phyloP scores from a whole-genome alignment of 768 basidiomycete genomes.

The Cystofilobasidium ferigula region DNA sequence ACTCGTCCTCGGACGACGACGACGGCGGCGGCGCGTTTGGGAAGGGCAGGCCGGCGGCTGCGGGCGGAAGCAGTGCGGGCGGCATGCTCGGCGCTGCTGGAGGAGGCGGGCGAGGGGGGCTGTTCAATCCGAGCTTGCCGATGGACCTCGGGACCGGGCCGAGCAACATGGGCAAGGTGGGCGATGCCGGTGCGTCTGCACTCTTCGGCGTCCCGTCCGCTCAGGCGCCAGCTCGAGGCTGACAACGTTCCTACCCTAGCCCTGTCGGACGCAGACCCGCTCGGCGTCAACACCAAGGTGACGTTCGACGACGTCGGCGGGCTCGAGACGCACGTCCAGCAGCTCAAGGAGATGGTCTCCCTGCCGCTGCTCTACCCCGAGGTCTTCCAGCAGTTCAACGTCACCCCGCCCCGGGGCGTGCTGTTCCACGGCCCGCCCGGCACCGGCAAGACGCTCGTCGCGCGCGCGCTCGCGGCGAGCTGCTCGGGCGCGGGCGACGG shows the following conservation, averaged over 20 bases:
- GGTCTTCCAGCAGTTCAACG: conserved; percentile 82
- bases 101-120: conserved; percentile 46
- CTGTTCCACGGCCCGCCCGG: conserved; percentile 97
- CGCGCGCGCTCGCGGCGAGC: conserved; percentile 84
- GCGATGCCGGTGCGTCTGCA: conserved; percentile 51
- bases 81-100: conserved; percentile 8
- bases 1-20: conserved; percentile 30
- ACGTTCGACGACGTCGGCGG: conserved; percentile 97
- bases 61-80: conserved; percentile 29
- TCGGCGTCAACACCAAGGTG: conserved; percentile 83
- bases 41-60: conserved; percentile 27
- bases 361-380: conserved; percentile 92
- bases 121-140: conserved; percentile 40
- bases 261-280: conserved; percentile 86
- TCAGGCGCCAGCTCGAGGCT: conserved; percentile 26
- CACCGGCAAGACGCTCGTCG: conserved; percentile 92
- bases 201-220: conserved; percentile 31
- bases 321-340: conserved; percentile 84
- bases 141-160: conserved; percentile 60
- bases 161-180: conserved; percentile 73
- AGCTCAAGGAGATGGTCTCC: conserved; percentile 95
- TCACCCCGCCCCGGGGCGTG: conserved; percentile 92
- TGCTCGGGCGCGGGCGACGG: conserved; percentile 75
- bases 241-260: conserved; percentile 42
- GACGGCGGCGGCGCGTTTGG: too few relatives aligned